phyloP scores from a whole-genome alignment of 2,329 filamentous ascomycete species.

The Apiospora kogelbergensis region DNA sequence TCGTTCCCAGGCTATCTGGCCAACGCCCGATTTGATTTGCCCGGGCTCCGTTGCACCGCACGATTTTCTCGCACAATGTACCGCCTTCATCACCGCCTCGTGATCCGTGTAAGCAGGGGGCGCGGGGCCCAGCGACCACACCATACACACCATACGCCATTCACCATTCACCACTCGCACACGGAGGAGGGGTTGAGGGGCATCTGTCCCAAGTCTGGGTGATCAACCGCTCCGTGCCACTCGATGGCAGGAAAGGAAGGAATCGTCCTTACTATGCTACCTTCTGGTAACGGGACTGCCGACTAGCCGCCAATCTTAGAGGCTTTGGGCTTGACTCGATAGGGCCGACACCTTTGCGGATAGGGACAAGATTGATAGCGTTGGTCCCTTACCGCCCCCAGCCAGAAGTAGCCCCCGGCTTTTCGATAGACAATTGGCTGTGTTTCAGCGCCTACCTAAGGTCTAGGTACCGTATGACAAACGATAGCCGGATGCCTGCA shows the following conservation, averaged over 20 bases:
- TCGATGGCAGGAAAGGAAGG: background rate
- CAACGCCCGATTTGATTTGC: background rate
- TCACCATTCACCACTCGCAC: background rate
- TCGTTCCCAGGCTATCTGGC: background rate
- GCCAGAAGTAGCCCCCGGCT: background rate
- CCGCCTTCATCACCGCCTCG: background rate
- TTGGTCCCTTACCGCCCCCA: background rate
- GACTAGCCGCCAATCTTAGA: constrained; percentile 8
- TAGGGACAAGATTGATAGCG: constrained; percentile 2
- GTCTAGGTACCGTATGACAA: background rate
- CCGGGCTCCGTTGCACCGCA: background rate
- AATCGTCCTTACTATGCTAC: background rate
- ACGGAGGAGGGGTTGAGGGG: constrained; percentile 4
- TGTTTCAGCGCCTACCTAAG: background rate
- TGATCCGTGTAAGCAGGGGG: constrained; percentile 1
- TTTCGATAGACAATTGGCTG: constrained; percentile 1
- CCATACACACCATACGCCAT: background rate
- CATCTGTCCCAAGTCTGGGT: background rate
- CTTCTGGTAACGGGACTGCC: constrained; percentile 4
- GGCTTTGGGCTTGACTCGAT: background rate
- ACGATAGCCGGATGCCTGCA: background rate
- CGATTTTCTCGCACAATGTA: constrained; percentile 3
- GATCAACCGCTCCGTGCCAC: background rate
- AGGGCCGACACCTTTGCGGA: constrained; percentile 1
- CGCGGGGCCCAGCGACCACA: background rate